These are phyloP conservation scores for Limonium bicolor DNA, from an alignment of 148 eudicot genomes.

Conservation along the genomic window DNA sequence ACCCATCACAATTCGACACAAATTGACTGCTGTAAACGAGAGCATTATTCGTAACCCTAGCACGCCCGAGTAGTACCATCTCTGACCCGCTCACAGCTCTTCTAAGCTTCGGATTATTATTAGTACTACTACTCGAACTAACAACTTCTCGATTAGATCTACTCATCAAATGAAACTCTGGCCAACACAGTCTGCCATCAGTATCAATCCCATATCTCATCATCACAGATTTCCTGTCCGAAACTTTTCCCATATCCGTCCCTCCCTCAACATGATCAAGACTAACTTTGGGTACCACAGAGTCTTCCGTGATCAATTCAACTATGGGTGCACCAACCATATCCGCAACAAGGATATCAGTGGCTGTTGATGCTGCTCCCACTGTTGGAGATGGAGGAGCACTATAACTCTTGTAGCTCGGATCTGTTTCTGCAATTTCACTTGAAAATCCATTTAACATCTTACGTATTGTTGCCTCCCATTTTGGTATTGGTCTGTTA, in stretches of 20 bases:
- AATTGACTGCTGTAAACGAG: conserved; percentile 18
- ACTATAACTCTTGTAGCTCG: conserved; percentile 46
- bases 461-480: conserved; percentile 63
- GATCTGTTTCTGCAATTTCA: conserved; percentile 24
- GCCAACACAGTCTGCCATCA: conserved; percentile 53
- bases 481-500: conserved; percentile 54
- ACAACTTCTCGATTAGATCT: too few relatives aligned
- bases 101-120: conserved; percentile 27
- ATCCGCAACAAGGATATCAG: conserved; percentile 30
- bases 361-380: conserved; percentile 39
- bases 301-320: conserved; percentile 9
- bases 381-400: conserved; percentile 64
- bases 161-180: conserved; percentile 34
- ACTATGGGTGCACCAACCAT: conserved; percentile 15
- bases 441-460: conserved; percentile 61
- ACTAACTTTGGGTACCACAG: conserved; percentile 7
- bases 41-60: conserved; percentile 22
- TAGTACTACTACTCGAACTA: too few relatives aligned
- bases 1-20: too few relatives aligned
- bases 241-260: conserved; percentile 5
- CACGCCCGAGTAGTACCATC: too few relatives aligned
- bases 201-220: conserved; percentile 37
- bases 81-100: conserved; percentile 48
- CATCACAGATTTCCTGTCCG: conserved; percentile 24
- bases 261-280: conserved; percentile 9